phyloP scores from a whole-genome alignment of 768 basidiomycete genomes.

The Infundibulicybe gibba region DNA sequence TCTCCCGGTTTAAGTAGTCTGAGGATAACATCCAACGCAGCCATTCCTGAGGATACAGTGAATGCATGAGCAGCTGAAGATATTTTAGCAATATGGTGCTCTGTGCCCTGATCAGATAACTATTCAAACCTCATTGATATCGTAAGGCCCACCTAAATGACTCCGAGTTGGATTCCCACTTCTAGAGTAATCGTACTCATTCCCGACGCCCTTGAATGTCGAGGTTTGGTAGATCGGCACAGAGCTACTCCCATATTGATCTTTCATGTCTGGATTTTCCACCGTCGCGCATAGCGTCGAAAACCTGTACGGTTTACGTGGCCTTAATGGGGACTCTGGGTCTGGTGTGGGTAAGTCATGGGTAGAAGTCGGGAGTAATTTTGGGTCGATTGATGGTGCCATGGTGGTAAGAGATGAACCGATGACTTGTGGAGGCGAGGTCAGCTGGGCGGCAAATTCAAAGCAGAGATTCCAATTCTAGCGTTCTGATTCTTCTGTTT shows the following conservation, averaged over 20 bases:
- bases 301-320: slow-evolving; percentile 78
- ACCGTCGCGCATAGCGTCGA: slow-evolving; percentile 91
- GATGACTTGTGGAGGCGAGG: slow-evolving; percentile 3
- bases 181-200: slow-evolving; percentile 90
- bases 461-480: not conserved
- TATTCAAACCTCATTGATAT: not conserved
- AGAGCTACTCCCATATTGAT: slow-evolving; percentile 91
- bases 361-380: slow-evolving; percentile 22
- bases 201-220: slow-evolving; percentile 93
- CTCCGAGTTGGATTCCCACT: slow-evolving; percentile 97
- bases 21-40: slow-evolving; percentile 92
- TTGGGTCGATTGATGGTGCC: slow-evolving; percentile 34
- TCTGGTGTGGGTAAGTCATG: slow-evolving; percentile 78
- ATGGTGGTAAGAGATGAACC: slow-evolving; percentile 16
- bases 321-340: slow-evolving; percentile 67
- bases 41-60: slow-evolving; percentile 96
- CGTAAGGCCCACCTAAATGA: slow-evolving; percentile 68
- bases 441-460: slow-evolving; percentile 1
- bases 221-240: slow-evolving; percentile 98
- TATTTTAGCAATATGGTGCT: slow-evolving; percentile 96
- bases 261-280: slow-evolving; percentile 87
- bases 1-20: slow-evolving; percentile 94
- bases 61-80: slow-evolving; percentile 90
- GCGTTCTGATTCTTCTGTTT: no score
- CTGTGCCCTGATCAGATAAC: slow-evolving; percentile 35